These are phyloP conservation scores for Tirmania nivea DNA, from an alignment of 495 filamentous ascomycete genomes.

Conservation along the genomic window DNA sequence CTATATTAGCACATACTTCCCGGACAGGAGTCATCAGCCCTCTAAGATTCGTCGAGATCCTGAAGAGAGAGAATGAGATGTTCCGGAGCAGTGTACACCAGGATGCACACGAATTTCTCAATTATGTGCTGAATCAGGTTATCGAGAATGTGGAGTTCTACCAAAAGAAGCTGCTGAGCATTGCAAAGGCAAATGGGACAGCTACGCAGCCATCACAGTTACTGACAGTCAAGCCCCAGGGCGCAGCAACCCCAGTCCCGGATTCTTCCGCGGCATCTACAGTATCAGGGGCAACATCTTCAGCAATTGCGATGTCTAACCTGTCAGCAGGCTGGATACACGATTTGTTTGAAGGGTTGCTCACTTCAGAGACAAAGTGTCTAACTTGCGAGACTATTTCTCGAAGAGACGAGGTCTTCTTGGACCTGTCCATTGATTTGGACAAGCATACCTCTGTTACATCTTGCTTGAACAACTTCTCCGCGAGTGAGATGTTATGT, in stretches of 20 bases:
- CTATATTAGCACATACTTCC: slow-evolving; percentile 58
- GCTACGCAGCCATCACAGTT: background rate
- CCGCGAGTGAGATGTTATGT: slow-evolving; percentile 95
- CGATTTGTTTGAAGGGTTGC: slow-evolving; percentile 81
- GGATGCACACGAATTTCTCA: slow-evolving; percentile 94
- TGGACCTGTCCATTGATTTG: slow-evolving; percentile 89
- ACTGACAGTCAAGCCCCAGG: slow-evolving; percentile 17
- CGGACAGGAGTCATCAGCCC: slow-evolving; percentile 84
- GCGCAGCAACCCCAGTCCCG: slow-evolving; percentile 25
- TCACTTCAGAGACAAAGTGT: slow-evolving; percentile 93
- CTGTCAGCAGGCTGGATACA: slow-evolving; percentile 73
- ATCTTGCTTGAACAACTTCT: slow-evolving; percentile 84
- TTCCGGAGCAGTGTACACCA: slow-evolving; percentile 93
- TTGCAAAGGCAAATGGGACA: slow-evolving; percentile 23
- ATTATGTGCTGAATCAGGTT: slow-evolving; percentile 84
- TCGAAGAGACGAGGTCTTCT: slow-evolving; percentile 80
- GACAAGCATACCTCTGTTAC: slow-evolving; percentile 93
- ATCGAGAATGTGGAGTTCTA: slow-evolving; percentile 71
- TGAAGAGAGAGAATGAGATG: slow-evolving; percentile 90
- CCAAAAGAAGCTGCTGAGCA: slow-evolving; percentile 21
- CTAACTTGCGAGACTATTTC: slow-evolving; percentile 91
- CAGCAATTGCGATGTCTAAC: slow-evolving; percentile 10
- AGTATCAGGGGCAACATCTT: slow-evolving; percentile 19
- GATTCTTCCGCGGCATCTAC: slow-evolving; percentile 21
- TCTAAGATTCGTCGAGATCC: slow-evolving; percentile 76